Base-by-base conservation (phyloP, 179 eudicot species). In the Beta lomatogona region DNA sequence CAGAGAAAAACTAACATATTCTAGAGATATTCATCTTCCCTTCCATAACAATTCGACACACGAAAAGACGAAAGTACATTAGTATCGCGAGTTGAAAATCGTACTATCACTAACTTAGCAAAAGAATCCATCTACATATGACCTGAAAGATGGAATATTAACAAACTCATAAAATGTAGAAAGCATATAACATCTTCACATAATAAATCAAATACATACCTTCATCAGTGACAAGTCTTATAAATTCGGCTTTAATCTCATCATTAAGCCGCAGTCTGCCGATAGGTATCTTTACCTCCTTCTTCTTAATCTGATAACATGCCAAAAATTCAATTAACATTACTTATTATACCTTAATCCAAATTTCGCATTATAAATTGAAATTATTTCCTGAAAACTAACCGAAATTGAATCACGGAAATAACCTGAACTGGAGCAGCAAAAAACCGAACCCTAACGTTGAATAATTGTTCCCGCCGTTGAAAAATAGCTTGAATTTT, bases 191-290 rank as follows among this genome's bases (percentile, higher is more conserved):
- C 41, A 36, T 4, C 41, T 36, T 36, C 41, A 36, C 2, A 36
- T 36, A 36, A 36, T 36, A 36, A 36, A 36, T 36, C 41, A 36
- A 36, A 36, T 13, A 22, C 28, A 45, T 59, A 85, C 98, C 97
- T 83, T 91, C 93, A 69, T 92, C 96, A 36, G 67, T 82, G 44
- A 94, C 97, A 80, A 94, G 92, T 82, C 98, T 85, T 48, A 94
- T 79, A 64, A 59, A 21, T 2, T 89, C 87, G 1, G 89, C 91
- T 22, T 77, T 82, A 75, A 94, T 94, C 84, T 90, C 77, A 41
- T 88, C 96, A 81, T 94, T 94, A 89, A 94, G 76, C 72, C 92
- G 89, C 21, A 86, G 90, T 75, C 87, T 86, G 15, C 53, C 78
- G 1, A 83, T 22, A 44, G 71, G 82, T 75, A 85, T 73, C 74